Evolutionary conservation across 1,284 basidiomycete species (phyloP).

Genomic region (Heliocybe sulcata): DNA sequence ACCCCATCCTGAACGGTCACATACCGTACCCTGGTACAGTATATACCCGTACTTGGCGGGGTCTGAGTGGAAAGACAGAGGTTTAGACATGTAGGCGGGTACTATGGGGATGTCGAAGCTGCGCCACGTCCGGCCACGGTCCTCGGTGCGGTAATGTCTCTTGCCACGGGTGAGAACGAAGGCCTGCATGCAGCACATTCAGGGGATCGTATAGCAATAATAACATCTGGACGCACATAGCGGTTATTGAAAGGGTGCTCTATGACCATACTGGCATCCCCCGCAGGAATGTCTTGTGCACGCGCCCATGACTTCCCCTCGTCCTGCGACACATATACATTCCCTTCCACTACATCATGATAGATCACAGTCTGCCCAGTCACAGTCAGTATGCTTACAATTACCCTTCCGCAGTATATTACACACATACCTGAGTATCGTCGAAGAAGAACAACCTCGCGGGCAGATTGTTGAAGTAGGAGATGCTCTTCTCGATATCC

Average conservation of each 20-base stretch:
- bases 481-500: constrained; percentile 33
- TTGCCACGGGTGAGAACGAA: constrained; percentile 71
- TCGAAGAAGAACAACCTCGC: constrained; percentile 89
- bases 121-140: constrained; percentile 83
- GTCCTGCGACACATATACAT: constrained; percentile 78
- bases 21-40: constrained; percentile 78
- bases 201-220: not conserved
- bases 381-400: constrained; percentile 2
- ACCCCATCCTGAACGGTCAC: constrained; percentile 57
- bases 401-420: constrained; percentile 5
- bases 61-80: constrained; percentile 83
- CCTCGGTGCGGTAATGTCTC: constrained; percentile 80
- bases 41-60: constrained; percentile 63
- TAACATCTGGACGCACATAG: constrained; percentile 40
- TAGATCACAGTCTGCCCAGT: constrained; percentile 67
- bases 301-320: constrained; percentile 82
- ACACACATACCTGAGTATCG: constrained; percentile 74
- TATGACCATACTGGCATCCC: constrained; percentile 68
- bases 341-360: constrained; percentile 67
- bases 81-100: constrained; percentile 51
- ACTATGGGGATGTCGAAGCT: constrained; percentile 63
- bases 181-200: constrained; percentile 40
- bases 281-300: constrained; percentile 56
- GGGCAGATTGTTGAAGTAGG: constrained; percentile 68
- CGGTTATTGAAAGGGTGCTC: constrained; percentile 83